These are phyloP conservation scores for Starmera amethionina DNA, from an alignment of 805 yeast species.

Conservation along the genomic window DNA sequence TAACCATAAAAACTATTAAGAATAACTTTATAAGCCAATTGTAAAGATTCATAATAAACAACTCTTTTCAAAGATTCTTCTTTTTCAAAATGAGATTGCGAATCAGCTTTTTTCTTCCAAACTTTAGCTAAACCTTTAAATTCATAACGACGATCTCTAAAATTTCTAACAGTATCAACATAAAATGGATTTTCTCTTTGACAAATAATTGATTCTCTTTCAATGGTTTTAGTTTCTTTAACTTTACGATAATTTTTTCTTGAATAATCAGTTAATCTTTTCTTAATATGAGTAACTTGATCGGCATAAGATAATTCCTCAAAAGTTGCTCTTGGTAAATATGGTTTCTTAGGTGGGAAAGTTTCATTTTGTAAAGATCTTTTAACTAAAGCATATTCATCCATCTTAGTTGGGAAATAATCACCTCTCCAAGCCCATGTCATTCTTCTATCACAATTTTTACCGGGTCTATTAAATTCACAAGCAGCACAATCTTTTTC, in stretches of 20 bases:
- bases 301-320: constrained; percentile 70
- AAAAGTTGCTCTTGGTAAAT: constrained; percentile 51
- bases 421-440: constrained; percentile 99
- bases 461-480: constrained; percentile 93
- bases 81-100: constrained; percentile 42
- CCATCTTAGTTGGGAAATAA: constrained; percentile 80
- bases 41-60: constrained; percentile 87
- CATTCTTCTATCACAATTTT: constrained; percentile 80
- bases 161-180: constrained; percentile 86
- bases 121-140: constrained; percentile 88
- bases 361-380: constrained; percentile 71
- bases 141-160: constrained; percentile 93
- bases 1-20: constrained; percentile 95
- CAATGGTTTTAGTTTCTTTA: constrained; percentile 74
- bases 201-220: constrained; percentile 88
- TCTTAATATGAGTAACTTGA: constrained; percentile 66
- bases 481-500: constrained; percentile 97
- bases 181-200: constrained; percentile 97
- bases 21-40: constrained; percentile 94
- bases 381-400: constrained; percentile 85
- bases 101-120: constrained; percentile 77
- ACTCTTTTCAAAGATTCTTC: constrained; percentile 95
- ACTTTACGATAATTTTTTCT: constrained; percentile 76
- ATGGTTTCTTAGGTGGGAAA: constrained; percentile 53
- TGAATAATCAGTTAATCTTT: constrained; percentile 75